Evolutionary conservation across 495 filamentous ascomycete genomes (phyloP), one percentile per base, ranked within the genome.

Genomic region (Aspergillus bertholletiae): DNA sequence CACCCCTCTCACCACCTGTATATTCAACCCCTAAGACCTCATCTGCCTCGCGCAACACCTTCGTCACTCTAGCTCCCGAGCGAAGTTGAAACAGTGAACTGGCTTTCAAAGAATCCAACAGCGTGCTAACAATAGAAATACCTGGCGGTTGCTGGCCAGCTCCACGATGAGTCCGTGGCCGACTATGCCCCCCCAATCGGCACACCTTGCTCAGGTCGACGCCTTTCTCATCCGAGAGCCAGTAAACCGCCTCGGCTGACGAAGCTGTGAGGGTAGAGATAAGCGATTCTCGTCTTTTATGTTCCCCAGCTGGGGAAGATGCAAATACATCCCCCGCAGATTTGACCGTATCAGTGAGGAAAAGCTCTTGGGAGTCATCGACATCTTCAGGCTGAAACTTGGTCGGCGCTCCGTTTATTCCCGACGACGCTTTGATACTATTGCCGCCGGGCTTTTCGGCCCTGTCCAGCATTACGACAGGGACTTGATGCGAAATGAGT

Each of bases 361-460:
- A 85, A 3, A 51, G 59, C 1, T 61, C 61, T 43, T 76, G 74
- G 3, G 22, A 35, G 26, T 40, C 51, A 22, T 2, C 22, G 49
- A 51, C 41, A 9, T 37, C 46, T 21, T 40, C 51, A n/a, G 63
- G 56, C 57, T 84, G 81, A 55, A 76, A 82, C 15, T 67, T 65
- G 0, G 80, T 83, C 13, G 74, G 73, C 0, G 80, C 79, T 7
- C 80, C 83, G 59, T 84, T 86, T 65, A 86, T 86, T 4, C 82
- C 81, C 0, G 81, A 84, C 0, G 81, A 83, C 1, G 82, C 82
- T 58, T 85, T 85, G 64, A 84, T 82, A 61, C 71, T 77, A 58
- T 85, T 85, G 7, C 82, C 81, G n/a, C 82, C 82, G 0, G 81
- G 80, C 54, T 80, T 82, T 11, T 73, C 50, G 9, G 73, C 70